Conservation (phyloP, 371 early-diverging fungal genomes). For the Lichtheimia corymbifera region DNA sequence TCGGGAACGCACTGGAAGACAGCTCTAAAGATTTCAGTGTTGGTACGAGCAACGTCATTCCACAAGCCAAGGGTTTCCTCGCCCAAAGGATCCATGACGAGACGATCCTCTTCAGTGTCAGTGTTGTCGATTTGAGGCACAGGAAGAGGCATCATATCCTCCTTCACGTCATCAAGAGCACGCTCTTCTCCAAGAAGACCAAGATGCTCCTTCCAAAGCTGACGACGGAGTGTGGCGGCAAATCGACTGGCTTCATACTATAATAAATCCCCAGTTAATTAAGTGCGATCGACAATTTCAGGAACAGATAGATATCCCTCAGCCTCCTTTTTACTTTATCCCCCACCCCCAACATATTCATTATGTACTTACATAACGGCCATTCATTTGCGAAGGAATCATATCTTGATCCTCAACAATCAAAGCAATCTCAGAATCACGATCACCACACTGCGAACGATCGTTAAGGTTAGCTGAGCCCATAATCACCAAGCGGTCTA, state of each 20-base stretch:
- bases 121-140: constrained; percentile 38
- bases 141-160: constrained; percentile 54
- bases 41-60: constrained; percentile 56
- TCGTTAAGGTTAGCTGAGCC: constrained; percentile 95
- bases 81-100: constrained; percentile 64
- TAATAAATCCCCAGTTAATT: constrained; percentile 2
- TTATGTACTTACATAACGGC: constrained; percentile 57
- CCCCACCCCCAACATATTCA: too few species aligned
- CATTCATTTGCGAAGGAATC: constrained; percentile 74
- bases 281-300: background rate
- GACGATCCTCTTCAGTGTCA: constrained; percentile 35
- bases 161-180: constrained; percentile 39
- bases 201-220: constrained; percentile 85
- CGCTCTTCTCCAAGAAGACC: constrained; percentile 64
- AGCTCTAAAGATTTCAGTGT: constrained; percentile 65
- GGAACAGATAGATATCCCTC: background rate
- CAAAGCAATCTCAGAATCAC: constrained; percentile 90
- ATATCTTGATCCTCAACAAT: constrained; percentile 76
- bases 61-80: constrained; percentile 55
- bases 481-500: constrained; percentile 75
- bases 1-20: constrained; percentile 81
- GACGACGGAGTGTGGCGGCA: constrained; percentile 74
- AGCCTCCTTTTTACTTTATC: too few species aligned
- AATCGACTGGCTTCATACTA: constrained; percentile 63
- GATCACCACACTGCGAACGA: constrained; percentile 84